phyloP scores from a whole-genome alignment of 805 yeast genomes.

The Candida dajiaensis region DNA sequence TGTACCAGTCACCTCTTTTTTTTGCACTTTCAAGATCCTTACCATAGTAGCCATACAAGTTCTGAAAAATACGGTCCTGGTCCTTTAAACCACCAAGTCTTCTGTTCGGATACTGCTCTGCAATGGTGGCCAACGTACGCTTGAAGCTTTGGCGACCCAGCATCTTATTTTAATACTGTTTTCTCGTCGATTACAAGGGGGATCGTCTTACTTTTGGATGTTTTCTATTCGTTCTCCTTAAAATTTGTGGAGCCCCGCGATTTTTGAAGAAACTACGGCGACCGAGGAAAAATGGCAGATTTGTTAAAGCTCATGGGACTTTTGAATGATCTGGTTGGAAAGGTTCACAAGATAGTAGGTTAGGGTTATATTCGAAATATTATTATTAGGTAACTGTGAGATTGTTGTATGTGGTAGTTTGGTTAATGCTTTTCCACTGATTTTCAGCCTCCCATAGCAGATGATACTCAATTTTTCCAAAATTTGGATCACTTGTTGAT shows the following conservation, averaged over 20 bases:
- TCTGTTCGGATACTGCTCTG: conserved; percentile 47
- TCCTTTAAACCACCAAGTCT: conserved; percentile 72
- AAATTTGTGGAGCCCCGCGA: neutral
- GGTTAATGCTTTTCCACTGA: conserved; percentile 10
- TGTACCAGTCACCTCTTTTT: conserved; percentile 88
- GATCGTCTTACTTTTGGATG: neutral
- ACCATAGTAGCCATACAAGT: conserved; percentile 71
- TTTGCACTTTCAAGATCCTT: conserved; percentile 66
- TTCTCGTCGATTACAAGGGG: neutral
- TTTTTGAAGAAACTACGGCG: neutral
- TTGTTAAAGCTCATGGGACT: neutral
- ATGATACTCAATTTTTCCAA: conserved; percentile 1
- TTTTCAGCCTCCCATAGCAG: conserved; percentile 1
- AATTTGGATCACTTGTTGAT: conserved; percentile 12
- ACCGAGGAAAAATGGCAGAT: neutral
- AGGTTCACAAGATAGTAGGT: neutral
- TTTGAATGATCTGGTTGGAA: neutral
- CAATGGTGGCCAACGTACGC: conserved; percentile 32
- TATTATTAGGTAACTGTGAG: neutral
- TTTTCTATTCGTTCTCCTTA: neutral
- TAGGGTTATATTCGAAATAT: neutral
- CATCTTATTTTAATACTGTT: neutral
- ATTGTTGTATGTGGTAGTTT: conserved; percentile 5
- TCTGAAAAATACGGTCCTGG: conserved; percentile 83
- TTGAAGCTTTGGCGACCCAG: conserved; percentile 4